Percentiles rank a stretch among this genome's conserved stretches.
These are phyloP conservation scores for Lachancea waltii DNA, from an alignment of 805 yeast species.

Conservation along the genomic window DNA sequence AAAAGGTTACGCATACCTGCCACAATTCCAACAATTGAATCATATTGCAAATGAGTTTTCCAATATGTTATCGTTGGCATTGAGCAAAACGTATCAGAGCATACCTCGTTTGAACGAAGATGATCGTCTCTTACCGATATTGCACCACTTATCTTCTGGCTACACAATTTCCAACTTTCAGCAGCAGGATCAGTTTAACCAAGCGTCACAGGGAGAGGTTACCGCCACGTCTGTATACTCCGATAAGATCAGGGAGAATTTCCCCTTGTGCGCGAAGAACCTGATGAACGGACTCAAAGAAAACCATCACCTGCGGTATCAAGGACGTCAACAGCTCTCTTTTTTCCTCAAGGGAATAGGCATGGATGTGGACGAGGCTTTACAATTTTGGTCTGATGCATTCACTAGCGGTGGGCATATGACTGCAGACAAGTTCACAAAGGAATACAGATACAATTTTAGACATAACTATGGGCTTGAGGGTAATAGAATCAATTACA, in stretches of 20 bases:
- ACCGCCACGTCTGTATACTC: conserved; percentile 56
- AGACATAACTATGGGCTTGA: conserved; percentile 88
- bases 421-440: conserved; percentile 69
- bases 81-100: conserved; percentile 65
- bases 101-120: conserved; percentile 87
- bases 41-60: conserved; percentile 65
- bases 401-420: conserved; percentile 52
- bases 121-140: conserved; percentile 77
- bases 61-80: conserved; percentile 41
- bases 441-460: conserved; percentile 83
- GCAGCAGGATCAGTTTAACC: conserved; percentile 32
- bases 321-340: conserved; percentile 80
- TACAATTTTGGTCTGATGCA: conserved; percentile 73
- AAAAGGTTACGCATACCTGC: conserved; percentile 76
- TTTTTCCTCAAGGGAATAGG: conserved; percentile 89
- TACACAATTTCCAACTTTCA: conserved; percentile 51
- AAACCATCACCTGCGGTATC: conserved; percentile 70
- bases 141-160: conserved; percentile 70
- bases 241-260: conserved; percentile 50
- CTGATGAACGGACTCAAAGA: conserved; percentile 55
- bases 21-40: conserved; percentile 70
- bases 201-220: conserved; percentile 41
- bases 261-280: conserved; percentile 75
- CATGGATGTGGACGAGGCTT: conserved; percentile 76
- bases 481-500: conserved; percentile 80